Evolutionary conservation across 148 eudicot species (phyloP).

Genomic region (Rhododendron williamsianum): DNA sequence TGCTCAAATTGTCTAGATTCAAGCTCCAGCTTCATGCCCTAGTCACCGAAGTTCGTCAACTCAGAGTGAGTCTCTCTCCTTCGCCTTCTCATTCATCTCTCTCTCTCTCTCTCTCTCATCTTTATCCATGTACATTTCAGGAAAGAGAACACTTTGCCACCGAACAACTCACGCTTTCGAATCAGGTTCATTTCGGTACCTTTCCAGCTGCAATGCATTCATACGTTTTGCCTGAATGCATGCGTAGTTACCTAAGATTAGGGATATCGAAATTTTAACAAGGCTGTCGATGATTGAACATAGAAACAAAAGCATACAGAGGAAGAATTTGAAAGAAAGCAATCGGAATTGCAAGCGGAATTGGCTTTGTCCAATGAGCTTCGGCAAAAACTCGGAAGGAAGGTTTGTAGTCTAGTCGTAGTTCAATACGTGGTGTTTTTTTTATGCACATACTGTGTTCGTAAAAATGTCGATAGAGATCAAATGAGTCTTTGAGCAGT

Average conservation of each 20-base stretch:
- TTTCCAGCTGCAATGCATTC: not conserved
- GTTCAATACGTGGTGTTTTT: not conserved
- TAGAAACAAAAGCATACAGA: conserved; percentile 45
- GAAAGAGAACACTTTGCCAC: conserved; percentile 38
- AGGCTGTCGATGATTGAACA: not conserved
- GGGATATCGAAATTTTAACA: not conserved
- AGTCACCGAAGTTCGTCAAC: conserved; percentile 36
- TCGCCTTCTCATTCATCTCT: not conserved
- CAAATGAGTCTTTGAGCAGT: not conserved
- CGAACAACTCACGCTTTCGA: conserved; percentile 29
- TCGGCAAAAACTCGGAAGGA: conserved; percentile 35
- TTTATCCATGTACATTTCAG: conserved; percentile 20
- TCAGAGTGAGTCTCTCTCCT: conserved; percentile 30
- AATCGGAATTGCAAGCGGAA: conserved; percentile 38
- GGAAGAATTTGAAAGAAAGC: conserved; percentile 33
- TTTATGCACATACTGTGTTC: conserved; percentile 10
- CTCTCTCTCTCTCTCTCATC: not conserved
- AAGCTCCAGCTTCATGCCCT: conserved; percentile 55
- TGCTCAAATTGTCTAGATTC: conserved; percentile 42
- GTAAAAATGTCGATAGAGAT: conserved; percentile 19
- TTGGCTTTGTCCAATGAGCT: conserved; percentile 32
- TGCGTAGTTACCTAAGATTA: not conserved
- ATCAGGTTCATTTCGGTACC: conserved; percentile 30
- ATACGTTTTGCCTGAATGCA: not conserved
- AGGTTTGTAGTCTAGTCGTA: conserved; percentile 22